A percentile compares a stretch with the other conserved stretches of the same genome.
These are phyloP conservation scores for Hygrocybe coccinea DNA, from an alignment of 768 basidiomycete species.

Conservation along the genomic window DNA sequence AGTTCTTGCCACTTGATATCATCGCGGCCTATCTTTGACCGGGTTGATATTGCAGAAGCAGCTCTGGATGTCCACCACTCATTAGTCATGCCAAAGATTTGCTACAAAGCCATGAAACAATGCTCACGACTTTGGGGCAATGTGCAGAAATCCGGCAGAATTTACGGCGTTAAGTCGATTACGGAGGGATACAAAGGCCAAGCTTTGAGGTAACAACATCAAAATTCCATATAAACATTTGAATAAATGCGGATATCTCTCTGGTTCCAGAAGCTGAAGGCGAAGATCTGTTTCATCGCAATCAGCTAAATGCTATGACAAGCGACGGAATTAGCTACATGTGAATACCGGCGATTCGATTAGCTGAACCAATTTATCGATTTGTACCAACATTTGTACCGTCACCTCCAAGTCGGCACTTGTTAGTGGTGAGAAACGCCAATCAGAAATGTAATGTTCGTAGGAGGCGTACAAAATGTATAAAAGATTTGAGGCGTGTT, in stretches of 20 bases:
- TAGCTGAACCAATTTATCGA: conserved; percentile 95
- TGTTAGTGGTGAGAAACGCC: neutral
- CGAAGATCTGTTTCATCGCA: conserved; percentile 56
- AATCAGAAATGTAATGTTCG: neutral
- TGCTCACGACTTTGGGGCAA: conserved; percentile 78
- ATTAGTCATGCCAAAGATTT: neutral
- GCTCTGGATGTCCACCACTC: conserved; percentile 17
- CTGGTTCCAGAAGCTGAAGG: conserved; percentile 92
- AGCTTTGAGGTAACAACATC: conserved; percentile 96
- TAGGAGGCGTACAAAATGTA: conserved; percentile 73
- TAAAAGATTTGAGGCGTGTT: conserved; percentile 94
- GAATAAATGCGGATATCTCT: conserved; percentile 92
- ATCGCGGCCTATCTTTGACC: conserved; percentile 75
- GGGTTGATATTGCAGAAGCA: conserved; percentile 41
- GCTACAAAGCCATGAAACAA: neutral
- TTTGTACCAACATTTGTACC: conserved; percentile 88
- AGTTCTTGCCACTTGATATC: conserved; percentile 99
- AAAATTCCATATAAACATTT: conserved; percentile 96
- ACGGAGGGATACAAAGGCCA: conserved; percentile 89
- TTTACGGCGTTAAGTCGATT: conserved; percentile 94
- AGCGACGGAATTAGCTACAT: conserved; percentile 46
- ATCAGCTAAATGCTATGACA: neutral
- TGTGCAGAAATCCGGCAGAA: conserved; percentile 89
- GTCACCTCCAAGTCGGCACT: conserved; percentile 98
- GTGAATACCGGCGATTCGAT: conserved; percentile 99